Evolutionary conservation across 177 flowering plant genomes (phyloP), one percentile per base, ranked within the genome.

Genomic region (Telopea speciosissima): DNA sequence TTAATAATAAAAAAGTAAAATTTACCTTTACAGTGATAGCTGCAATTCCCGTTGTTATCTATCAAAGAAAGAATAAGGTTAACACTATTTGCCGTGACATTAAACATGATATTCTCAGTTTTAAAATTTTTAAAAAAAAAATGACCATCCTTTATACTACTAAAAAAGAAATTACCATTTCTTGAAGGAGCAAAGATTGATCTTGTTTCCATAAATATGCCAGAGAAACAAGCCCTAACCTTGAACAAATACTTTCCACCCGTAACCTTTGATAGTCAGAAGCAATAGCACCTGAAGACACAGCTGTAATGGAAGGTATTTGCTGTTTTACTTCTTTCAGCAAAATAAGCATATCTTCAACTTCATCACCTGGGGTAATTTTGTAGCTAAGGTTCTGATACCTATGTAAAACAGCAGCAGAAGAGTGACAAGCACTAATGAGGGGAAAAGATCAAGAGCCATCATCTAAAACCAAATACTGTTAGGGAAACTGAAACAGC

Each of bases 171-270:
- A 42, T 81, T 89, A 91, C 99, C 99, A 94, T 94, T 80, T 92
- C 94, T 26, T 83, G 83, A 72, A 95, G 97, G 69, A 95, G 97
- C 77, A 84, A 73, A 45, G 93, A 85, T 77, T 95, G 99, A 79
- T 95, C 97, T 80, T 86, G 96, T 83, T 89, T 95, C 99, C 99
- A 89, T 72, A 89, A 83, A 83, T 89, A 89, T 73, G 97, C 93
- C 78, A 94, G 79, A 77, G 99, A 94, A 79, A 94, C 87, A 78
- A 94, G 92, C 70, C 97, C 97, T 81, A 94, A 82, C 87, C 99
- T 88, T 45, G 97, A 89, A 78, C 97, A 94, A 62, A 92, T 82
- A 80, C 84, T 92, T 78, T 94, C 99, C 68, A 94, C 99, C 33
- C 99, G 85, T 44, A 94, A 76, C 77, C 99, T 86, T 73, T 94